A percentile compares a stretch with the other conserved stretches of the same genome.
These are phyloP conservation scores for Macrocybe gigantea DNA, from an alignment of 768 basidiomycete genomes.

Conservation along the genomic window DNA sequence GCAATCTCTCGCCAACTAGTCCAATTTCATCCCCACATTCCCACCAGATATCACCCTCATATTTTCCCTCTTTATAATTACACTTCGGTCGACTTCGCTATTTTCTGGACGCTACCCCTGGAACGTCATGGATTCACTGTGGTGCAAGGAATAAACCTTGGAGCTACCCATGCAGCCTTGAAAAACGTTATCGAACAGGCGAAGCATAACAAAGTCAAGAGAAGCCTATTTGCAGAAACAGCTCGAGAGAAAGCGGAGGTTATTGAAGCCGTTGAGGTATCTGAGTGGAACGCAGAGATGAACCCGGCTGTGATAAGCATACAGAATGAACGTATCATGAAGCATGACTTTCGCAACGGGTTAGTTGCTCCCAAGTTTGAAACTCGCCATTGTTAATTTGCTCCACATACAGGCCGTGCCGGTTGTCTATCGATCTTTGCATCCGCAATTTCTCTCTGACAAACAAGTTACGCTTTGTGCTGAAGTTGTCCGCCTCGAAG, in stretches of 20 bases:
- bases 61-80: slow-evolving; percentile 85
- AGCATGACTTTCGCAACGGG: slow-evolving; percentile 70
- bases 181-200: slow-evolving; percentile 53
- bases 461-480: slow-evolving; percentile 48
- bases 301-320: slow-evolving; percentile 59
- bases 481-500: slow-evolving; percentile 34
- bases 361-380: slow-evolving; percentile 27
- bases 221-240: slow-evolving; percentile 92
- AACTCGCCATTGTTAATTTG: background rate
- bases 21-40: slow-evolving; percentile 50
- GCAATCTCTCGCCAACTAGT: slow-evolving; percentile 27
- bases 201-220: slow-evolving; percentile 58
- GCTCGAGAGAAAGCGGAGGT: slow-evolving; percentile 64
- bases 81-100: slow-evolving; percentile 58
- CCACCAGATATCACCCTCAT: slow-evolving; percentile 36
- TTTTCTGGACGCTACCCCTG: slow-evolving; percentile 74
- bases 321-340: slow-evolving; percentile 32
- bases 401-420: slow-evolving; percentile 41
- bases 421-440: slow-evolving; percentile 45
- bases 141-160: slow-evolving; percentile 54
- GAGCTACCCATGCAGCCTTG: slow-evolving; percentile 65
- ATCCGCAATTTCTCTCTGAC: slow-evolving; percentile 72
- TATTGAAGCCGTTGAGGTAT: slow-evolving; percentile 57
- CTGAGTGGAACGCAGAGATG: slow-evolving; percentile 77
- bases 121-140: slow-evolving; percentile 56